A percentile compares a stretch with the other conserved stretches of the same genome.
Evolutionary conservation across 495 filamentous ascomycete genomes (phyloP).

Genomic region (Talaromyces thailandensis): DNA sequence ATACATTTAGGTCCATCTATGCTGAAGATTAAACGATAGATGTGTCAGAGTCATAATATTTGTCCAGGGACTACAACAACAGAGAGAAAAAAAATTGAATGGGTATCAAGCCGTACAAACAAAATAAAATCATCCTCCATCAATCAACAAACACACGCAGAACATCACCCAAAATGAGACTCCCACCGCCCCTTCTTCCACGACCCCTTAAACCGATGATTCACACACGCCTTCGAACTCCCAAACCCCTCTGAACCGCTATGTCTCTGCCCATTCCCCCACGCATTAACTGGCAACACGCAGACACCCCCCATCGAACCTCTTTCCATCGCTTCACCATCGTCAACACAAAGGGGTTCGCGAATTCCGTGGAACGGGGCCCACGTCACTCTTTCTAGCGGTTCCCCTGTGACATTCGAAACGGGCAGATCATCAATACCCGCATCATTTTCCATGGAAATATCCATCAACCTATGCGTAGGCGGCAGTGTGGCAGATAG

Average conservation of each 20-base stretch:
- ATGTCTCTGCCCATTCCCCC: constrained; percentile 37
- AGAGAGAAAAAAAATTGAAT: background rate
- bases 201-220: constrained; percentile 29
- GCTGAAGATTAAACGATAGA: no score
- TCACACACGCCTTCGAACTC: constrained; percentile 28
- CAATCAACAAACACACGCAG: no score
- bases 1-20: background rate
- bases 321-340: constrained; percentile 12
- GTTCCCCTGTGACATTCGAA: background rate
- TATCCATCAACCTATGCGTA: constrained; percentile 18
- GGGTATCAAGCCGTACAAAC: background rate
- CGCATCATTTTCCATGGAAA: constrained; percentile 20
- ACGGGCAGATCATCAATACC: constrained; percentile 16
- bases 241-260: constrained; percentile 24
- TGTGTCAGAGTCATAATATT: no score
- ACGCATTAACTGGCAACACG: constrained; percentile 33
- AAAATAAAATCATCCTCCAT: background rate
- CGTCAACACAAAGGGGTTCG: constrained; percentile 25
- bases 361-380: constrained; percentile 29
- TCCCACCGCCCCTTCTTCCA: constrained; percentile 36
- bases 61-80: background rate
- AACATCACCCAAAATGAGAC: constrained; percentile 16
- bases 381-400: constrained; percentile 29
- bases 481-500: constrained; percentile 25
- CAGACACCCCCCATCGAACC: constrained; percentile 25